These are phyloP conservation scores for Xerocomellus amylosporus DNA, from an alignment of 768 basidiomycete genomes.

Conservation along the genomic window DNA sequence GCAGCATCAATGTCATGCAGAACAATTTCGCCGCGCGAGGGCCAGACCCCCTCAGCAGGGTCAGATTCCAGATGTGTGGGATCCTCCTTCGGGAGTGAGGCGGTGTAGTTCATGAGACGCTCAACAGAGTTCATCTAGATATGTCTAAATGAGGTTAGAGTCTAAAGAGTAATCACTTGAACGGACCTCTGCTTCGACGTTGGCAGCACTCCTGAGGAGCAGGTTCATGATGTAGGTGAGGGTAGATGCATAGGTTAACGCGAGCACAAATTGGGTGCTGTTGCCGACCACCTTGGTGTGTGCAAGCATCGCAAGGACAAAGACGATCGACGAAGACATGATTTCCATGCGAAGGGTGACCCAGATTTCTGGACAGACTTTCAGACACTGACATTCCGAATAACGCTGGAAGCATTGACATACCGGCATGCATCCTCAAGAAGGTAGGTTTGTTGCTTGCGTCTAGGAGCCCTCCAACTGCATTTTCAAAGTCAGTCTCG, in stretches of 20 bases:
- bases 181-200: slow-evolving; percentile 27
- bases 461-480: slow-evolving; percentile 22
- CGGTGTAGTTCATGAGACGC: slow-evolving; percentile 27
- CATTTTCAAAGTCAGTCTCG: slow-evolving; percentile 24
- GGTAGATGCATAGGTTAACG: slow-evolving; percentile 27
- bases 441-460: slow-evolving; percentile 30
- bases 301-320: slow-evolving; percentile 27
- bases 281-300: slow-evolving; percentile 25
- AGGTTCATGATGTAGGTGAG: slow-evolving; percentile 30
- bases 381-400: neutral
- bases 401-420: neutral
- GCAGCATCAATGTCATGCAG: slow-evolving; percentile 61
- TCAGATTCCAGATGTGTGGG: slow-evolving; percentile 20
- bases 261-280: slow-evolving; percentile 25
- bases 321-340: slow-evolving; percentile 26
- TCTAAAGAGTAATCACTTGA: neutral
- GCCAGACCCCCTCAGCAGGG: slow-evolving; percentile 22
- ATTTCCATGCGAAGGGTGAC: slow-evolving; percentile 32
- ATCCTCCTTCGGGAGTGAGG: slow-evolving; percentile 24
- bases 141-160: neutral
- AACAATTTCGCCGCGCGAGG: slow-evolving; percentile 57
- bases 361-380: slow-evolving; percentile 27
- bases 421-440: slow-evolving; percentile 26
- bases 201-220: slow-evolving; percentile 27
- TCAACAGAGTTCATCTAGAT: slow-evolving; percentile 30